These are phyloP conservation scores for Russula earlei DNA, from an alignment of 768 basidiomycete species.

Conservation along the genomic window DNA sequence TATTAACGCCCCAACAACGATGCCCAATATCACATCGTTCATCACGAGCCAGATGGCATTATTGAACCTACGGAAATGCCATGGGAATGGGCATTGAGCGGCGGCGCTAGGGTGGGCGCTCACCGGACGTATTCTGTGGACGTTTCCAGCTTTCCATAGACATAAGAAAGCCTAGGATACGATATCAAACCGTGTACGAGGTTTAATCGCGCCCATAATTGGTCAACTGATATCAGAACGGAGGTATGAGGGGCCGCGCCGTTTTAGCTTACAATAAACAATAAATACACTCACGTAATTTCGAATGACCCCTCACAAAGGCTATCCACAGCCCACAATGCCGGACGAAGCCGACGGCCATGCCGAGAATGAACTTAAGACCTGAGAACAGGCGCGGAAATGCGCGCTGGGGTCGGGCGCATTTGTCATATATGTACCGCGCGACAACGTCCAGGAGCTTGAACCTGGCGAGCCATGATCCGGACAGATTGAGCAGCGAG, in stretches of 20 bases:
- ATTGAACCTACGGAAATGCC: slow-evolving; percentile 53
- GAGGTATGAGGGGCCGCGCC: background rate
- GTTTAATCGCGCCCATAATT: slow-evolving; percentile 11
- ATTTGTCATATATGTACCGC: background rate
- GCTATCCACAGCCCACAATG: background rate
- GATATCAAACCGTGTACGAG: slow-evolving; percentile 8
- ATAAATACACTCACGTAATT: slow-evolving; percentile 3
- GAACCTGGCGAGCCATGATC: slow-evolving; percentile 18
- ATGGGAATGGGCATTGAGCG: background rate
- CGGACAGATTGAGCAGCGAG: slow-evolving; percentile 12
- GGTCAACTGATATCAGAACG: slow-evolving; percentile 6
- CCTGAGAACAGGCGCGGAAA: slow-evolving; percentile 1
- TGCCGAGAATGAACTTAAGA: background rate
- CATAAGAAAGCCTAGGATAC: slow-evolving; percentile 16
- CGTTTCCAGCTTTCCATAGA: slow-evolving; percentile 18
- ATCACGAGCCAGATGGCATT: slow-evolving; percentile 85
- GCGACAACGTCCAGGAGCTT: slow-evolving; percentile 12
- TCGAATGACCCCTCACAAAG: background rate
- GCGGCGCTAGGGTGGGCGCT: slow-evolving; percentile 1
- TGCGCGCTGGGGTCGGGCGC: background rate
- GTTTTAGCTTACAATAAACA: background rate
- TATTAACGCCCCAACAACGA: slow-evolving; percentile 60
- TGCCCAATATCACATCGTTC: slow-evolving; percentile 84
- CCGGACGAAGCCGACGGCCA: background rate
- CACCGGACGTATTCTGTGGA: slow-evolving; percentile 19